These are phyloP conservation scores for Aspergillus thermomutatus DNA, from an alignment of 2,329 filamentous ascomycete genomes.

Conservation along the genomic window DNA sequence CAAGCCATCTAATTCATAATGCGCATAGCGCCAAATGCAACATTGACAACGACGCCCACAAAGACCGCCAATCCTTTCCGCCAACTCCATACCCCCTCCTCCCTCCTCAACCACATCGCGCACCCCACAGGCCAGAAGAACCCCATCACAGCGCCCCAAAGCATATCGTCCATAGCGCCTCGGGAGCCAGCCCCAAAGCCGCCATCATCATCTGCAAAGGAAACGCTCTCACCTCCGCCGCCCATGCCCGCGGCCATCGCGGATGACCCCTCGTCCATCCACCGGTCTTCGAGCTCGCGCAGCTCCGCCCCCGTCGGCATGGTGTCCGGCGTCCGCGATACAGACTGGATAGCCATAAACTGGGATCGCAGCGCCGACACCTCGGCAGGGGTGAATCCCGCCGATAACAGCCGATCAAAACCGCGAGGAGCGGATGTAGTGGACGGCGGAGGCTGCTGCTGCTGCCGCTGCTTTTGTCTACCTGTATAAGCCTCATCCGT, in stretches of 20 bases:
- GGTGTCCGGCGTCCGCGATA: slow-evolving; percentile 80
- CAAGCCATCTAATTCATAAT: slow-evolving; percentile 43
- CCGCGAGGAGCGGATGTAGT: slow-evolving; percentile 65
- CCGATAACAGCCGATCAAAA: slow-evolving; percentile 78
- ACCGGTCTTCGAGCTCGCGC: slow-evolving; percentile 77
- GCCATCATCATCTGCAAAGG: slow-evolving; percentile 35
- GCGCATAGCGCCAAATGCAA: slow-evolving; percentile 69
- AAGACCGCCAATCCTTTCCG: slow-evolving; percentile 83
- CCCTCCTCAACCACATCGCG: slow-evolving; percentile 77
- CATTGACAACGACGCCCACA: slow-evolving; percentile 76
- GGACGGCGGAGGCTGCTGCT: slow-evolving; percentile 27
- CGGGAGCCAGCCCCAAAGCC: slow-evolving; percentile 38
- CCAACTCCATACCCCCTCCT: slow-evolving; percentile 82
- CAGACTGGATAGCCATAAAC: slow-evolving; percentile 79
- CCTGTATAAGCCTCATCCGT: slow-evolving; percentile 4
- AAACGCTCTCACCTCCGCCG: slow-evolving; percentile 31
- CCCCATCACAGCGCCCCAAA: slow-evolving; percentile 83
- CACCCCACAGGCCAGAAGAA: slow-evolving; percentile 94
- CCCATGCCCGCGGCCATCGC: slow-evolving; percentile 45
- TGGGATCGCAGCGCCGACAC: slow-evolving; percentile 82
- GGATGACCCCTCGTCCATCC: slow-evolving; percentile 68
- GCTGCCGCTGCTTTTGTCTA: slow-evolving; percentile 11
- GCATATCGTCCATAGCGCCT: slow-evolving; percentile 74
- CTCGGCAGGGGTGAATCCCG: slow-evolving; percentile 80
- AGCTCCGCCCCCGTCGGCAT: slow-evolving; percentile 78